Conservation (phyloP, 805 yeast species). For the Candida patagonica region DNA sequence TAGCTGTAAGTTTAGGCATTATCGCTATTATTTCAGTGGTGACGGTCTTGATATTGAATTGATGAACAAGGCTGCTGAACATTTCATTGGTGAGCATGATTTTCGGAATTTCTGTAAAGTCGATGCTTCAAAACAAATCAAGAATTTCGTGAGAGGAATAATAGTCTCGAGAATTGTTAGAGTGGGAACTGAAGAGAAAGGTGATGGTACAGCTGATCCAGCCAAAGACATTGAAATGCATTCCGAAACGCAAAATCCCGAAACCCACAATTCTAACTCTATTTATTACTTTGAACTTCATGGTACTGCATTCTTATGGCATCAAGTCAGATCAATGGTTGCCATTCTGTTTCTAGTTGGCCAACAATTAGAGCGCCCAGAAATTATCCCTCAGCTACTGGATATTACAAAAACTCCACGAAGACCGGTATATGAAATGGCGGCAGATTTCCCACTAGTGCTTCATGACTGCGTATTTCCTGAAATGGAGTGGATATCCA, state of each 20-base stretch:
- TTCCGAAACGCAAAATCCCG: slow-evolving; percentile 32
- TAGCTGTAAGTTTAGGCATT: slow-evolving; percentile 80
- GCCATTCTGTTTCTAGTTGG: slow-evolving; percentile 76
- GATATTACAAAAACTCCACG: slow-evolving; percentile 47
- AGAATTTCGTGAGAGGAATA: slow-evolving; percentile 63
- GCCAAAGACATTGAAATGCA: too few relatives aligned
- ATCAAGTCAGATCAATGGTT: slow-evolving; percentile 94
- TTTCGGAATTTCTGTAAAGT: slow-evolving; percentile 91
- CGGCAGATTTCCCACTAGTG: slow-evolving; percentile 78
- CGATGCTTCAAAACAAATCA: slow-evolving; percentile 89
- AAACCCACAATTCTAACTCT: too few relatives aligned
- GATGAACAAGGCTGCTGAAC: slow-evolving; percentile 62
- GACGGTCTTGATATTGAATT: slow-evolving; percentile 45
- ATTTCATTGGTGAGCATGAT: slow-evolving; percentile 69
- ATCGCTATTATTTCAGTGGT: slow-evolving; percentile 59
- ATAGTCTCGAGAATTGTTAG: slow-evolving; percentile 40
- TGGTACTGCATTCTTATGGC: slow-evolving; percentile 95
- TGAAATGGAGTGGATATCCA: slow-evolving; percentile 55
- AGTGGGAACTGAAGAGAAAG: slow-evolving; percentile 15
- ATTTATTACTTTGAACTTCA: slow-evolving; percentile 63
- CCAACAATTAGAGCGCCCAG: slow-evolving; percentile 58
- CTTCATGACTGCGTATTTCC: slow-evolving; percentile 77
- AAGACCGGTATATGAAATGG: slow-evolving; percentile 81
- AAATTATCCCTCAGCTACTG: slow-evolving; percentile 47
- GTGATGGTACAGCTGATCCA: slow-evolving; percentile 3